Evolutionary conservation across 805 yeast species (phyloP), one percentile per base, ranked within the genome.

Genomic region (Maudiozyma barnettii): DNA sequence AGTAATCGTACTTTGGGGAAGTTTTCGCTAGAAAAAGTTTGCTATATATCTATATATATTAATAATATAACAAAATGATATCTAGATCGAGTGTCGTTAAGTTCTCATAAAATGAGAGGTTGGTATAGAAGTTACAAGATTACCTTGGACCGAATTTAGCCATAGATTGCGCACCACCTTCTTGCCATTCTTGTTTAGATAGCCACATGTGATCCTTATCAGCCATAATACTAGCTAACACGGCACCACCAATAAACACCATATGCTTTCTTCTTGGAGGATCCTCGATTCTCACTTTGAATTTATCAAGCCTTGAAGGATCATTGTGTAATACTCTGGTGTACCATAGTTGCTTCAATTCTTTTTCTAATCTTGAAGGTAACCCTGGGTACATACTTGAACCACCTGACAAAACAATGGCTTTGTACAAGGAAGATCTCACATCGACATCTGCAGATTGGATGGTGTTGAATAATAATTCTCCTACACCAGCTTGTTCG

Each of bases 171-270:
- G 95, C 78, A 30, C 99, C 99, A 61, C 84, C 88, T 72, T 93
- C 99, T 65, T 88, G 93, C 98, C 98, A 93, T 70, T 93, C 99
- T 64, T 84, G 88, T 65, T 85, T 90, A 46, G 87, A 74, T 56
- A 93, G 79, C 99, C 99, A 93, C 95, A 93, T 86, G 62, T 90
- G 97, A 55, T 90, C 97, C 67, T 91, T 93, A 66, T 90, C 96
- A 42, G 95, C 95, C 98, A 93, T 93, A 57, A 93, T 91, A 63
- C 85, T 88, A 31, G 99, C 98, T 63, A 93, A 75, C 19, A 93
- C 98, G 4, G 98, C 98, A 59, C 99, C 99, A 57, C 99, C 99
- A 55, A 91, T 82, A 69, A 93, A 93, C 33, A 93, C 99, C 97
- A 93, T 91, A 68, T 93, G 96, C 66, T 90, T 84, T 75, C 99